A percentile compares a stretch with the other conserved stretches of the same genome.
phyloP scores from a whole-genome alignment of 257 asterid species.

The Solanum medicagineum region DNA sequence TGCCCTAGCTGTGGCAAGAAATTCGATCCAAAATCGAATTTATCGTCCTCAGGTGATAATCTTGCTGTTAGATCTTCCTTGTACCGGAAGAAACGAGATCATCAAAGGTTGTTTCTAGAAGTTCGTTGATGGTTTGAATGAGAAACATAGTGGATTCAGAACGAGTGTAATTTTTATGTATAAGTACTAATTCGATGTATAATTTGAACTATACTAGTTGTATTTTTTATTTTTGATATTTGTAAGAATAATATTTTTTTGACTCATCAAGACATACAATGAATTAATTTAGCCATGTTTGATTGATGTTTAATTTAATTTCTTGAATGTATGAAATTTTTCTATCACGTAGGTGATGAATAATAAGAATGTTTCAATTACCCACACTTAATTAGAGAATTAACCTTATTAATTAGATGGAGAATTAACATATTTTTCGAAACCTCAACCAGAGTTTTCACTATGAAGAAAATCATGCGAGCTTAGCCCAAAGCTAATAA shows the following conservation, averaged over 20 bases:
- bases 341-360: not conserved
- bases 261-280: not conserved
- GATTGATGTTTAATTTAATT: not conserved
- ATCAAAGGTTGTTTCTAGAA: not conserved
- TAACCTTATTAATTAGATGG: not conserved
- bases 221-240: not conserved
- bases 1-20: slow-evolving; percentile 2
- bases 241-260: not conserved
- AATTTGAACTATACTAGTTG: not conserved
- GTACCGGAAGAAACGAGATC: not conserved
- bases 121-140: not conserved
- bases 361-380: not conserved
- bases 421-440: not conserved
- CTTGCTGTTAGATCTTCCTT: not conserved
- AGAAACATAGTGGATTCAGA: not conserved
- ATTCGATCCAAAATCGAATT: not conserved
- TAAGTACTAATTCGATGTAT: not conserved
- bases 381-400: not conserved
- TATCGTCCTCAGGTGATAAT: not conserved
- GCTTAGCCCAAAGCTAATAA: not conserved
- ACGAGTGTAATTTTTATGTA: not conserved
- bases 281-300: not conserved
- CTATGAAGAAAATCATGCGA: not conserved
- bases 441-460: no score
- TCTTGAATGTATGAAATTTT: not conserved